Evolutionary conservation across 495 filamentous ascomycete species (phyloP).

Genomic region (Podospora australis): DNA sequence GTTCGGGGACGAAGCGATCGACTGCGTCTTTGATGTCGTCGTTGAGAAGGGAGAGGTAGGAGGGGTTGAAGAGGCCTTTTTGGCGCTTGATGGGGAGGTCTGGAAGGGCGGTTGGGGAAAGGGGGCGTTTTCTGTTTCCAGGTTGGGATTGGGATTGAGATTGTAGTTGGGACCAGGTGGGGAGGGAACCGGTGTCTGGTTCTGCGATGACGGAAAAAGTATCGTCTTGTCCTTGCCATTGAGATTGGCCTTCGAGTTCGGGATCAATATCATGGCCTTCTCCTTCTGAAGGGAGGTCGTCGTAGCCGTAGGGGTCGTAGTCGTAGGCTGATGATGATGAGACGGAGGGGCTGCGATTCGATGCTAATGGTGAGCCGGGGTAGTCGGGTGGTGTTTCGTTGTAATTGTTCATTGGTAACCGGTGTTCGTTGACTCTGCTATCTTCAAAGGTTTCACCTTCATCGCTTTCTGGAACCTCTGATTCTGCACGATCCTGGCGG

Average conservation of each 20-base stretch:
- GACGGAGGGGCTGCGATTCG: constrained; percentile 4
- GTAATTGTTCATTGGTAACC: not conserved
- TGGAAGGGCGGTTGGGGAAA: constrained; percentile 2
- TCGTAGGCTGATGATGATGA: constrained; percentile 1
- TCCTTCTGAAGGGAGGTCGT: too few relatives aligned
- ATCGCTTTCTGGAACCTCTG: constrained; percentile 12
- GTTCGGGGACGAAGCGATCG: constrained; percentile 18
- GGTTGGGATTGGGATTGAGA: not conserved
- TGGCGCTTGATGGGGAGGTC: constrained; percentile 26
- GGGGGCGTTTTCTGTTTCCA: not conserved
- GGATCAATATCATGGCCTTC: not conserved
- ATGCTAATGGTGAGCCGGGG: constrained; percentile 3
- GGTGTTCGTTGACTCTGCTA: too few relatives aligned
- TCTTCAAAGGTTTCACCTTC: constrained; percentile 2
- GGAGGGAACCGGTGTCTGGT: too few relatives aligned
- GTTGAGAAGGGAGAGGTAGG: constrained; percentile 57
- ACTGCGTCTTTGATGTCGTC: constrained; percentile 43
- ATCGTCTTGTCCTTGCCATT: too few relatives aligned
- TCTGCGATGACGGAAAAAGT: too few relatives aligned
- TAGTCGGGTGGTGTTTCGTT: not conserved
- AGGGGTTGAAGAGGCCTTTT: constrained; percentile 36
- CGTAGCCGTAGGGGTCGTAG: too few relatives aligned
- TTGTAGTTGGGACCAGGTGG: too few relatives aligned
- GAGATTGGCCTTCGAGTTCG: too few relatives aligned
- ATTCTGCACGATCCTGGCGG: too few relatives aligned